A percentile compares a stretch with the other conserved stretches of the same genome.
Evolutionary conservation across 257 asterid genomes (phyloP).

Genomic region (Prunella vulgaris): DNA sequence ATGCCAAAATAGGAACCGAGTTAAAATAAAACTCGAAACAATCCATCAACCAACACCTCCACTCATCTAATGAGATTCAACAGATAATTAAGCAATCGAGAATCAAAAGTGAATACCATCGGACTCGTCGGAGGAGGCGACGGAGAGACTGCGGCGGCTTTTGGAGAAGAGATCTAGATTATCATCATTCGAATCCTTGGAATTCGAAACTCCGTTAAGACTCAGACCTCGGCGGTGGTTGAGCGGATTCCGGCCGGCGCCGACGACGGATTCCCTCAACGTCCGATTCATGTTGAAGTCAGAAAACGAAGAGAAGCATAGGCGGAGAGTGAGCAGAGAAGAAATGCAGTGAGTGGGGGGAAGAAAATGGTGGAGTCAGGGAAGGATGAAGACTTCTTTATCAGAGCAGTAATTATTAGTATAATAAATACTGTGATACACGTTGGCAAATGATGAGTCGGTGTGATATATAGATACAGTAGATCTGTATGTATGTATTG

Average conservation of each 20-base stretch:
- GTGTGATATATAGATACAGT: background rate
- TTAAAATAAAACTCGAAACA: background rate
- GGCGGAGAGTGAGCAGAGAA: background rate
- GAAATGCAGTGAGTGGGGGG: background rate
- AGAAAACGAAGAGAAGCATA: conserved; percentile 14
- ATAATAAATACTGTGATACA: background rate
- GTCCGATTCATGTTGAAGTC: conserved; percentile 52
- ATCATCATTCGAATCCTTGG: conserved; percentile 41
- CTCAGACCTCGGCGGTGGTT: conserved; percentile 75
- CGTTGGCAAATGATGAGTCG: conserved; percentile 20
- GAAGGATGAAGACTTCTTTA: conserved; percentile 18
- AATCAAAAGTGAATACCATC: conserved; percentile 24
- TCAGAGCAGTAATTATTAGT: background rate
- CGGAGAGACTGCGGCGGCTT: conserved; percentile 66
- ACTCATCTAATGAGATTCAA: background rate
- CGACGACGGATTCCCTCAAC: conserved; percentile 56
- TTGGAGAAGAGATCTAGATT: conserved; percentile 86
- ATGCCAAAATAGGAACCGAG: background rate
- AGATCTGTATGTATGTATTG: conserved; percentile 20
- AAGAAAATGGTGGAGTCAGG: conserved; percentile 15
- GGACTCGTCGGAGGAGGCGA: conserved; percentile 44
- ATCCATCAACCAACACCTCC: conserved; percentile 5
- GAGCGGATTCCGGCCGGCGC: conserved; percentile 41
- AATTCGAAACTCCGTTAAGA: conserved; percentile 36
- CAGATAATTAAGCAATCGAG: background rate